Percentiles rank a stretch among this genome's conserved stretches.
Evolutionary conservation across 352 stramenopile species (phyloP).

Genomic region (Globisporangium apiculatum): DNA sequence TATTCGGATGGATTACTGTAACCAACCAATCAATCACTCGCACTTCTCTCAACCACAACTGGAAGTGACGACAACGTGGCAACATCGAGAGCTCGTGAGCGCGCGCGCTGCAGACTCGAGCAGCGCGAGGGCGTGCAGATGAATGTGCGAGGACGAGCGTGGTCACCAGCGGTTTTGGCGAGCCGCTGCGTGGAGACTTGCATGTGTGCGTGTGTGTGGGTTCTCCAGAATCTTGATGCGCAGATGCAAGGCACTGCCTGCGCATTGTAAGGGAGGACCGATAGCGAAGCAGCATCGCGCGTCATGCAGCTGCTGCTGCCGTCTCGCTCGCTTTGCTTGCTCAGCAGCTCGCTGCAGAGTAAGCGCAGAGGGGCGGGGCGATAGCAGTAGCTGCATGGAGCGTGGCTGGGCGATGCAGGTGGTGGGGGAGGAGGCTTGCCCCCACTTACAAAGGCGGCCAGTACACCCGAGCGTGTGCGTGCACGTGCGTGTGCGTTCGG

Average conservation of each 20-base stretch:
- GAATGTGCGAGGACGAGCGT: background rate
- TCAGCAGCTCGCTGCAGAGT: too few relatives aligned
- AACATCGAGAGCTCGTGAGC: conserved; percentile 16
- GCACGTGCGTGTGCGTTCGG: background rate
- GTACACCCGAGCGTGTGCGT: conserved; percentile 20
- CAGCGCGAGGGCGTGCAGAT: background rate
- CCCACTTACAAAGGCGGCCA: conserved; percentile 66
- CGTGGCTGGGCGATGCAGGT: conserved; percentile 34
- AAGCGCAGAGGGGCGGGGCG: too few relatives aligned
- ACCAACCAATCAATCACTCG: background rate
- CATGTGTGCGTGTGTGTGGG: conserved; percentile 15
- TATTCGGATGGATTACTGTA: background rate
- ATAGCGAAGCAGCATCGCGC: conserved; percentile 23
- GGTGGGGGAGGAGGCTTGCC: conserved; percentile 48
- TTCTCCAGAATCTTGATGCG: conserved; percentile 81
- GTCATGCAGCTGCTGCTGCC: too few relatives aligned
- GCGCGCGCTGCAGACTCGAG: background rate
- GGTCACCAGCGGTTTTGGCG: conserved; percentile 66
- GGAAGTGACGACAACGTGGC: conserved; percentile 52
- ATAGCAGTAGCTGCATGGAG: background rate
- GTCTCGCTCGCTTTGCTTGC: too few relatives aligned
- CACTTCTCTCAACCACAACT: conserved; percentile 21
- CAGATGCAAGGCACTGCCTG: conserved; percentile 66
- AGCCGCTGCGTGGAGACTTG: conserved; percentile 31
- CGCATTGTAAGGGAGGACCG: conserved; percentile 75